Percentiles rank a stretch among this genome's conserved stretches.
These are phyloP conservation scores for Lotus japonicus DNA, from an alignment of 306 rosid genomes.

Conservation along the genomic window DNA sequence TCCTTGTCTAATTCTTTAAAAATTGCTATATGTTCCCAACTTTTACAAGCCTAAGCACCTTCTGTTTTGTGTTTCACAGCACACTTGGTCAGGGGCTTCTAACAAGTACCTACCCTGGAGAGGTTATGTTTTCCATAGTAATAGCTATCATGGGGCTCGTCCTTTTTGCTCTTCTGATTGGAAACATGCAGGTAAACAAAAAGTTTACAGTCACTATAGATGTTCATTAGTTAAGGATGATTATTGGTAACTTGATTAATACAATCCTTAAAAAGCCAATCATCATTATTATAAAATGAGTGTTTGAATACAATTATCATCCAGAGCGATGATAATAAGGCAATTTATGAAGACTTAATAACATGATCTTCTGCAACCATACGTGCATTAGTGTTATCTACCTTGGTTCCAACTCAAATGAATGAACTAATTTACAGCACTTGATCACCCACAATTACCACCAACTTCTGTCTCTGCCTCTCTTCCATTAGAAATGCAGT, in stretches of 20 bases:
- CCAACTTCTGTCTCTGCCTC: too few relatives aligned
- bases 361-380: not conserved
- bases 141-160: conserved; percentile 67
- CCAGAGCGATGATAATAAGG: not conserved
- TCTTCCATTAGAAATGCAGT: too few relatives aligned
- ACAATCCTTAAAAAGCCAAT: not conserved
- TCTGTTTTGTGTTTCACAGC: conserved; percentile 42
- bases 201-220: not conserved
- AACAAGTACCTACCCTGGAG: conserved; percentile 71
- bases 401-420: not conserved
- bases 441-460: not conserved
- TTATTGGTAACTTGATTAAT: not conserved
- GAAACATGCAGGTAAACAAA: conserved; percentile 79
- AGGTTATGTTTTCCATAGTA: conserved; percentile 68
- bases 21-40: not conserved
- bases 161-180: conserved; percentile 82
- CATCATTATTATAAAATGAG: not conserved
- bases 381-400: not conserved
- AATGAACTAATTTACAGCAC: not conserved
- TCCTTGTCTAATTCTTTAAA: not conserved
- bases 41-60: conserved; percentile 2
- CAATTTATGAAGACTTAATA: not conserved
- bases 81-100: conserved; percentile 93
- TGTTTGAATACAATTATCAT: not conserved
- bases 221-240: not conserved